Evolutionary conservation across 805 yeast species (phyloP), one percentile per base, ranked within the genome.

Genomic region (Candida nonsorbophila): DNA sequence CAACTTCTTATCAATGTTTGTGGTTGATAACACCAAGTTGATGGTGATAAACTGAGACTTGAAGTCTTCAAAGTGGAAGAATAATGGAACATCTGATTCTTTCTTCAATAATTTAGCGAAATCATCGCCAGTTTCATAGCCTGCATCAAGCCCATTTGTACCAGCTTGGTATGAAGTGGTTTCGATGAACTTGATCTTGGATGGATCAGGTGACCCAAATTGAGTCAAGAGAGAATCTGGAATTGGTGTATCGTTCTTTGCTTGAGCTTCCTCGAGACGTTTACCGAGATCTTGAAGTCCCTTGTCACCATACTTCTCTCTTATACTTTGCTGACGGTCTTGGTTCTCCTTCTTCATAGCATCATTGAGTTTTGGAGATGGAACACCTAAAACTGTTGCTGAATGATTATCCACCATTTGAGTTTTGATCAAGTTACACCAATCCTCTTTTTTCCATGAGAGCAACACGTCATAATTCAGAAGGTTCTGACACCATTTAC

Each of bases 21-120:
- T 67, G 1, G 84, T 73, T 7, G 79, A 72, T 47, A 84, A 51
- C 20, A 79, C 52, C 21, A 85, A 49, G 34, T 77, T 74, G 13
- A 87, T 65, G 9, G 82, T 75, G 20, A 84, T 74, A 49, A 90
- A 92, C 45, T 83, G 79, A 1, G 96, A 84, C 31, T 78, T 72
- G 47, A 74, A 80, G 39, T 80, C 74, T 53, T 92, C 97, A 42
- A 83, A 69, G 48, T 86, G 92, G 29, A 88, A 50, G 37, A 76
- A 78, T 21, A 88, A 53, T 4, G 88, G 86, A 37, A 81, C 67
- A 28, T 69, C 62, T 1, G 42, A 29, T 7, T 59, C 64, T 3
- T 38, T 26, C n/a, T 34, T 23, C 3, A 49, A 22, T 2, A 24
- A 14, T 13, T 33, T 22, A 20, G 41, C 41, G 17, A 60, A 41